Evolutionary conservation across 176 grass and related monocot genomes (phyloP), one percentile per base, ranked within the genome.

Genomic region (Eragrostis nindensis): DNA sequence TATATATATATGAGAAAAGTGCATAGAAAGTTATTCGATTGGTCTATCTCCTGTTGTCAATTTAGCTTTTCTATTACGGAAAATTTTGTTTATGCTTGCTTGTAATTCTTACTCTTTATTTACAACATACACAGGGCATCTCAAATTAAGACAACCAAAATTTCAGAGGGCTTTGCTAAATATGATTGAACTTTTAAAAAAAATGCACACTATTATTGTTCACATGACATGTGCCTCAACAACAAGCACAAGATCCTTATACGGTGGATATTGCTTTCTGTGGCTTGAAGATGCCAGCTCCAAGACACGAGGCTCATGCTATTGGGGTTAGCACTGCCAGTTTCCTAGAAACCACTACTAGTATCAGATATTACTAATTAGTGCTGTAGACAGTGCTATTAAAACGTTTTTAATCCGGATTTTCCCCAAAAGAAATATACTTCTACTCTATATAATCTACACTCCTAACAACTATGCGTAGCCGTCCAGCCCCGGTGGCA

Each of bases 191-290:
- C 22, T 61, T 8, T 27, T 26, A 27, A 0, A 13, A 3, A 3
- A 61, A 61, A 26, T 61, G 10, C 24, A 61, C 21, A 8, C 5
- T 61, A 5, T 13, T 61, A 13, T 3, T 61, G 22, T 61, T 14
- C 24, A 60, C 57, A 61, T 61, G 57, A 61, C 22, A 27, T 61
- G 57, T 61, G 57, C 24, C 22, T 61, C 73, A 75, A 77, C 70
- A 42, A 54, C 62, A 42, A 84, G 83, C 77, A 75, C 40, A 13
- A 81, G 71, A 65, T 84, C 84, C 29, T 66, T 93, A 8, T 87
- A 71, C 18, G 77, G 87, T 73, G 69, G 79, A 66, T 93, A 83
- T n/a, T 81, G 76, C 64, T 53, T 59, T 42, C 71, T 49, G 9
- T 56, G 10, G 27, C 39, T 67, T 46, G 45, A 47, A 71, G 53